Base-by-base conservation (phyloP, 257 asterid species). In the Solanum verrucosum region DNA sequence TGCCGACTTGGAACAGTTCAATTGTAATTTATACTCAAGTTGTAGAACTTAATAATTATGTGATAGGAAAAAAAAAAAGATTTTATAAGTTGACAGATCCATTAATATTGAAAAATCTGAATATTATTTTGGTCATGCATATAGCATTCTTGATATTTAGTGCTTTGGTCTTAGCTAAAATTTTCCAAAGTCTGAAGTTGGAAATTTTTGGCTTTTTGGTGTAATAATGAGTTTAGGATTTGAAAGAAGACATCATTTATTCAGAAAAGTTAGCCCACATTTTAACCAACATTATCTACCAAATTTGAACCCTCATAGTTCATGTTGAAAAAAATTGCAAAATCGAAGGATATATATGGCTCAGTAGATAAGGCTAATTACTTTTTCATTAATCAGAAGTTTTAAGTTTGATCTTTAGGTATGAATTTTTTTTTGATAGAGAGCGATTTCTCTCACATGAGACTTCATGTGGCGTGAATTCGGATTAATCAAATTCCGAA, bases 381-480 rank as follows among this genome's bases (percentile, higher is more conserved):
- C 0, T 23, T 60, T 60, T 60, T 60, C 3, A 14, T 60, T 23
- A 60, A 23, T 23, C 3, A 21, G 0, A 21, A 23, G 3, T 60
- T 4, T 60, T 9, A 9, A 21, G 5, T 60, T 60, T 9, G 13
- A 21, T 60, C 5, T 4, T 2, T 60, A 3, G 4, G 1, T 21
- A 2, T 60, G 6, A 9, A 56, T 23, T 9, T 8, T 21, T 21
- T 9, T 0, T 60, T 60, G 11, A 23, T 21, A 60, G 27, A 9
- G 25, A 60, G 2, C 0, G 2, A 8, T 60, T 60, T 60, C 2
- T 2, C 5, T 1, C 5, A 9, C 2, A 7, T 60, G 1, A 3
- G 0, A 60, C 1, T 1, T 3, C 2, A 21, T 5, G 2, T 9
- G 3, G 5, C 5, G 11, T 21, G 2, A 60, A 2, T 9, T 0